Evolutionary conservation across 768 basidiomycete species (phyloP), one percentile per base, ranked within the genome.

Genomic region (Mycena amicta): DNA sequence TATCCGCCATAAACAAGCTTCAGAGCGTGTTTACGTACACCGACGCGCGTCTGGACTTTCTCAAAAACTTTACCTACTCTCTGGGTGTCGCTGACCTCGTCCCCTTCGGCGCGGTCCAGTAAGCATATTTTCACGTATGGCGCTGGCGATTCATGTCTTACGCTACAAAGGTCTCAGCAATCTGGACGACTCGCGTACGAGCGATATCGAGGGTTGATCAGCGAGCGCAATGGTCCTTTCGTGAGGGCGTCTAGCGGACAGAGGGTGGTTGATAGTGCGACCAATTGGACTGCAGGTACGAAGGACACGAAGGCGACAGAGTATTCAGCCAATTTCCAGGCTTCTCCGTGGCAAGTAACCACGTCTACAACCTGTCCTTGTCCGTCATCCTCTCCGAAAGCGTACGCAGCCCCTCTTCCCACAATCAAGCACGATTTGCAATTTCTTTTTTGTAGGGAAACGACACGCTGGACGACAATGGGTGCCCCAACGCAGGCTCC

Each of bases 71-170:
- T 67, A 75, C 72, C 2, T 92, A 87, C 67, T 70, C 81, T 41
- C 73, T 93, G 5, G 86, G 85, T 2, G 62, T 64, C 5, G 77
- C 82, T 47, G 80, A 85, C 55, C 72, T 93, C 6, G 79, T 92
- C n/a, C 81, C 82, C 1, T 83, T 85, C 47, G 92, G 92, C 3
- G 86, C 81, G 5, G 67, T 71, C 11, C 82, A 92, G 90, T 89
- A 61, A 50, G 85, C n/a, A n/a, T n/a, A n/a, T n/a, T n/a, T n/a
- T n/a, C n/a, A n/a, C n/a, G n/a, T n/a, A n/a, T n/a, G n/a, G n/a
- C n/a, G n/a, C n/a, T n/a, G n/a, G n/a, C n/a, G n/a, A n/a, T n/a
- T n/a, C n/a, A n/a, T n/a, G n/a, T n/a, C n/a, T n/a, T n/a, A n/a
- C n/a, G n/a, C n/a, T n/a, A n/a, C 28, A 22, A 37, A 78, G 76